Conservation (phyloP, 768 basidiomycete genomes). For the Lactifluus piperatus region DNA sequence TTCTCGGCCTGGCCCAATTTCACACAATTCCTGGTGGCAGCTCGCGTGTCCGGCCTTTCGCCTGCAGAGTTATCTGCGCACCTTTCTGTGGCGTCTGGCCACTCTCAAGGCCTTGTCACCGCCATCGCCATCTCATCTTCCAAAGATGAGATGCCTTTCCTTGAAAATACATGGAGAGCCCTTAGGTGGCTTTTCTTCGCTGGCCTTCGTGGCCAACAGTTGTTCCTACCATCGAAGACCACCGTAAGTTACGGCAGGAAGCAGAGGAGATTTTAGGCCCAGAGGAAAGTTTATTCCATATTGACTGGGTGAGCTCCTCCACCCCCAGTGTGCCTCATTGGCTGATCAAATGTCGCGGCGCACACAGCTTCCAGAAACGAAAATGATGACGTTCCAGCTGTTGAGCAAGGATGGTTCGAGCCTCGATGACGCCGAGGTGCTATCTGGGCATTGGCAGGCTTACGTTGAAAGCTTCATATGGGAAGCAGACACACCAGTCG, state of each 20-base stretch:
- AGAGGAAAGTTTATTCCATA: constrained; percentile 70
- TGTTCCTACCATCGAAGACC: constrained; percentile 62
- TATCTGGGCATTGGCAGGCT: constrained; percentile 69
- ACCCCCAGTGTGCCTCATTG: background rate
- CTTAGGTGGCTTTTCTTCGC: too few species aligned
- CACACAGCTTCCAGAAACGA: constrained; percentile 54
- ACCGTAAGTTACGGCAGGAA: constrained; percentile 54
- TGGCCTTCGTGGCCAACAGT: too few species aligned
- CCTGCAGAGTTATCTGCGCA: too few species aligned
- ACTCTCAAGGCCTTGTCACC: too few species aligned
- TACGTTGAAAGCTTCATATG: constrained; percentile 74
- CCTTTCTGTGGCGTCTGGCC: too few species aligned
- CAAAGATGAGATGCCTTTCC: too few species aligned
- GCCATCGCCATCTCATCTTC: too few species aligned
- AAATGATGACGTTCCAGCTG: constrained; percentile 62
- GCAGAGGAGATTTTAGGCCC: constrained; percentile 65
- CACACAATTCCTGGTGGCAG: too few species aligned
- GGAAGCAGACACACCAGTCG: constrained; percentile 45
- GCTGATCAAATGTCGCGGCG: background rate
- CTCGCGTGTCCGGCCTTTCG: too few species aligned
- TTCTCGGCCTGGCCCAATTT: too few species aligned
- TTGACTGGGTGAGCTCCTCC: constrained; percentile 66
- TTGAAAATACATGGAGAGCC: too few species aligned
- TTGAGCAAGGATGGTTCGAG: constrained; percentile 73
- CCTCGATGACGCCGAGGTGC: constrained; percentile 66